A percentile compares a stretch with the other conserved stretches of the same genome.
Evolutionary conservation across 164 flowering plant species (phyloP).

Genomic region (Umbilicus rupestris): DNA sequence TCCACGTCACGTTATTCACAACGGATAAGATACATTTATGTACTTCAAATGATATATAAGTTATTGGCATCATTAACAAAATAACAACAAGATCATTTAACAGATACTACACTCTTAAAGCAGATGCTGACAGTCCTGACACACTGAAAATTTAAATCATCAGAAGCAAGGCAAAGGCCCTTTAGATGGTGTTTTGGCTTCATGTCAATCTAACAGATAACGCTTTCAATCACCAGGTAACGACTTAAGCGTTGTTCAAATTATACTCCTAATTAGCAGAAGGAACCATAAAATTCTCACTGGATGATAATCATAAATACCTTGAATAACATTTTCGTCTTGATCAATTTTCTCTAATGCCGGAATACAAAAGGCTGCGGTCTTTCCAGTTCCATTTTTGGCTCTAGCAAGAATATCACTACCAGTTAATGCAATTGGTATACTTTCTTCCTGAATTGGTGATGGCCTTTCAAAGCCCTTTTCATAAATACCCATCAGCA

Average conservation of each 20-base stretch:
- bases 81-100: too few species aligned
- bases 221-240: not conserved
- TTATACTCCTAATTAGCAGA: not conserved
- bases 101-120: too few species aligned
- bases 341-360: conserved; percentile 97
- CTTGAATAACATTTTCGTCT: conserved; percentile 92
- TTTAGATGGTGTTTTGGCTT: too few species aligned
- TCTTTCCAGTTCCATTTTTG: conserved; percentile 98
- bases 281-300: not conserved
- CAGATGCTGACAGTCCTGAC: too few species aligned
- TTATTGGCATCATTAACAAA: not conserved
- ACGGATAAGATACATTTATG: not conserved
- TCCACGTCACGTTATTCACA: too few species aligned
- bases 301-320: conserved; percentile 21
- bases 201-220: not conserved
- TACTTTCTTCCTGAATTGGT: conserved; percentile 98
- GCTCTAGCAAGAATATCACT: conserved; percentile 99
- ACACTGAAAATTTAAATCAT: not conserved
- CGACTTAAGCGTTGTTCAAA: not conserved
- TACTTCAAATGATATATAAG: not conserved
- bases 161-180: not conserved
- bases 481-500: conserved; percentile 98
- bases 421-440: conserved; percentile 96
- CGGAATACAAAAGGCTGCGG: conserved; percentile 98
- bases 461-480: conserved; percentile 99